These are phyloP conservation scores for Helotiales sp. DNA, from an alignment of 2,329 filamentous ascomycete species.

Conservation along the genomic window DNA sequence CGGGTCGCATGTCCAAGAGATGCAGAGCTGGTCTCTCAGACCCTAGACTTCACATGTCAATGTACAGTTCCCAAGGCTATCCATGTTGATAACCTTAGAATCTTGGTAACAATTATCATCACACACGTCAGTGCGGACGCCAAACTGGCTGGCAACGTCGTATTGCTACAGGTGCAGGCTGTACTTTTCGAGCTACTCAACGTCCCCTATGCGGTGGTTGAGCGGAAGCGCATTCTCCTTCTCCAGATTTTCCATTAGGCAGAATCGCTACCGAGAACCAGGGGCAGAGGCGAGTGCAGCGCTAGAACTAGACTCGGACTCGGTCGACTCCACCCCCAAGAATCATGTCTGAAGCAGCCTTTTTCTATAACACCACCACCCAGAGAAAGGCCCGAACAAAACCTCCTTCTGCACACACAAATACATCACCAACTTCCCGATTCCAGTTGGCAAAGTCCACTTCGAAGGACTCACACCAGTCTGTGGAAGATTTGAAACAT, in stretches of 20 bases:
- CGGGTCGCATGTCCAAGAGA: constrained; percentile 6
- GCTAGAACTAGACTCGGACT: not conserved
- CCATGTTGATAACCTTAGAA: not conserved
- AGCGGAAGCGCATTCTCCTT: not conserved
- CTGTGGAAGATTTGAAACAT: constrained; percentile 17
- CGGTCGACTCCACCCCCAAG: not conserved
- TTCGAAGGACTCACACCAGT: constrained; percentile 15
- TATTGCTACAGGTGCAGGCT: constrained; percentile 2
- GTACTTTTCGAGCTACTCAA: not conserved
- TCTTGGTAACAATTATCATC: constrained; percentile 4
- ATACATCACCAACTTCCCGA: constrained; percentile 23
- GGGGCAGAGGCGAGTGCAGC: not conserved
- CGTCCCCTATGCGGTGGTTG: not conserved
- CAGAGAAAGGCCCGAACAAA: constrained; percentile 25
- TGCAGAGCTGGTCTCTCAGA: not conserved
- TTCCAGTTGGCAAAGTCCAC: constrained; percentile 23
- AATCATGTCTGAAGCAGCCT: constrained; percentile 29
- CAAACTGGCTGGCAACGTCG: not conserved
- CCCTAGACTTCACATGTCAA: not conserved
- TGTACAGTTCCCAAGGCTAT: not conserved
- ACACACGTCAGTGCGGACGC: not conserved
- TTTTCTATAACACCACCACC: constrained; percentile 27
- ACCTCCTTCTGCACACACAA: constrained; percentile 25
- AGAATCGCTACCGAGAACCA: constrained; percentile 1
- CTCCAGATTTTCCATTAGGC: constrained; percentile 9